Percentiles rank a stretch among this genome's conserved stretches.
Conservation (phyloP, 805 yeast genomes). For the Dipodascopsis uninucleata region DNA sequence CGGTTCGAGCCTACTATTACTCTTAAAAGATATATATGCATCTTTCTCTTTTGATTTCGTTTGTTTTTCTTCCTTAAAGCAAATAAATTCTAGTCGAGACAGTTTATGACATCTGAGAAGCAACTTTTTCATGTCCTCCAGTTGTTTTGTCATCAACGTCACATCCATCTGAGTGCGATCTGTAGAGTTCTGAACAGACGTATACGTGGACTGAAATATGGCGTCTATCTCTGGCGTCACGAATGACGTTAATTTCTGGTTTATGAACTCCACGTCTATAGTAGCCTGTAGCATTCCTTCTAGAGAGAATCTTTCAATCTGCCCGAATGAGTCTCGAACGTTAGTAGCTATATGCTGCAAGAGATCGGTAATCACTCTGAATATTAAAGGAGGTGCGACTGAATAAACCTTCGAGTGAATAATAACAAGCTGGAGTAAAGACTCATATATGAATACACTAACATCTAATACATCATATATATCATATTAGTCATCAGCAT, state of each 20-base stretch:
- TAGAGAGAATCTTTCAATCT: constrained; percentile 44
- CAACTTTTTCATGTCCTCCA: constrained; percentile 25
- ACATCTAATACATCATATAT: constrained; percentile 40
- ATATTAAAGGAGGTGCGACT: constrained; percentile 47
- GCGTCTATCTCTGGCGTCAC: constrained; percentile 18
- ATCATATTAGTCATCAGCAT: no score
- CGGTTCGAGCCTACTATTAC: no score
- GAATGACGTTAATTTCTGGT: constrained; percentile 23
- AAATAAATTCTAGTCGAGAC: constrained; percentile 22
- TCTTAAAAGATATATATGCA: no score
- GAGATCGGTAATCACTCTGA: constrained; percentile 45
- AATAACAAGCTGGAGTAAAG: constrained; percentile 47
- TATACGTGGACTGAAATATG: constrained; percentile 17
- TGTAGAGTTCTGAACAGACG: constrained; percentile 25
- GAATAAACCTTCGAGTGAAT: constrained; percentile 51
- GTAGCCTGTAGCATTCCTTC: constrained; percentile 51
- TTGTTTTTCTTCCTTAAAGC: constrained; percentile 19
- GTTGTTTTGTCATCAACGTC: constrained; percentile 18
- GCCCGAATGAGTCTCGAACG: constrained; percentile 42
- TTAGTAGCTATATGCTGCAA: constrained; percentile 41
- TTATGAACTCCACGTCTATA: constrained; percentile 52
- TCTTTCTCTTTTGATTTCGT: background rate
- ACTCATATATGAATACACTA: constrained; percentile 48
- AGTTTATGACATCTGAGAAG: constrained; percentile 17
- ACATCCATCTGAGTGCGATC: constrained; percentile 17